Conservation (phyloP, 306 rosid species). For the Hippophae tibetana region DNA sequence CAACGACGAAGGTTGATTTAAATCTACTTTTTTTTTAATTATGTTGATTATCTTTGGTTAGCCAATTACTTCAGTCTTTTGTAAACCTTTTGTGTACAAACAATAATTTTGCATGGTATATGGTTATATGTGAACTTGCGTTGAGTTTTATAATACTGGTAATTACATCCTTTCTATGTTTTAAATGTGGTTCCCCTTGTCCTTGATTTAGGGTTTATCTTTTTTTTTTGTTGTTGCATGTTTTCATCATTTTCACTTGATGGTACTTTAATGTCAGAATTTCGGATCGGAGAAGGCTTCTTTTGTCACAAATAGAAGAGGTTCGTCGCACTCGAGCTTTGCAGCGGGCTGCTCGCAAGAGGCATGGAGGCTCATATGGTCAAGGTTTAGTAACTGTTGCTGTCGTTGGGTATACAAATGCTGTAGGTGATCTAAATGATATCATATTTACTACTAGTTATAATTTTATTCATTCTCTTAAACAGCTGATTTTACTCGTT, state of each 20-base stretch:
- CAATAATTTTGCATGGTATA: too few species aligned
- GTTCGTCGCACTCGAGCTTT: constrained; percentile 79
- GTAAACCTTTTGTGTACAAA: too few species aligned
- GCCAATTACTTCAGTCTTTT: constrained; percentile 9
- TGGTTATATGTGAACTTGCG: neutral
- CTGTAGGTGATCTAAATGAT: constrained; percentile 44
- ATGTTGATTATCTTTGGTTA: constrained; percentile 1
- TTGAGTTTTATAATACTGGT: neutral
- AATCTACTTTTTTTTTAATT: constrained; percentile 15
- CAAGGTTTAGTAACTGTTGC: constrained; percentile 69
- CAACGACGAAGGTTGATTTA: constrained; percentile 73
- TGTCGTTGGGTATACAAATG: constrained; percentile 93
- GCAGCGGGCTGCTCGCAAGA: constrained; percentile 81
- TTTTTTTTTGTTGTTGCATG: constrained; percentile 5
- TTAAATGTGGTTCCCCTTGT: constrained; percentile 1
- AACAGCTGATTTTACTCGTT: constrained; percentile 8
- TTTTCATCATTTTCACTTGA: constrained; percentile 21
- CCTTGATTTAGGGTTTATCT: neutral
- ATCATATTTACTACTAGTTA: constrained; percentile 8
- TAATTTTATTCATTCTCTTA: constrained; percentile 3
- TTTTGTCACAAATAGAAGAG: constrained; percentile 67
- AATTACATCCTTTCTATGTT: neutral
- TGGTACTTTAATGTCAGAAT: constrained; percentile 40
- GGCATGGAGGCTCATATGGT: constrained; percentile 64
- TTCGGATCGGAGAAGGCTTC: constrained; percentile 44